These are phyloP conservation scores for Schwanniomyces occidentalis DNA, from an alignment of 805 yeast species.

Conservation along the genomic window DNA sequence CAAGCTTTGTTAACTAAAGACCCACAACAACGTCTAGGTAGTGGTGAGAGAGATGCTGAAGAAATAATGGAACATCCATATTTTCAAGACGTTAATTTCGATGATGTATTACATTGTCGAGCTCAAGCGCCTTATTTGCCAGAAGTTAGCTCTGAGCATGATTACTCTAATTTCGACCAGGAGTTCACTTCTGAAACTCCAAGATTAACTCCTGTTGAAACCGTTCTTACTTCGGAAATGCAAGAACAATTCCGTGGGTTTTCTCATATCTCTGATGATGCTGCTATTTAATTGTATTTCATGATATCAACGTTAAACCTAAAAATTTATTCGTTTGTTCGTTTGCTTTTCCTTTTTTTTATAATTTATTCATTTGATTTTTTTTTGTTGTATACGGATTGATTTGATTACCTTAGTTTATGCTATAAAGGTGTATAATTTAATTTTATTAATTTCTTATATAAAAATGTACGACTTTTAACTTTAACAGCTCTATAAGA, in stretches of 20 bases:
- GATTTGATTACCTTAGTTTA: no score
- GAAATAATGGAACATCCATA: conserved; percentile 97
- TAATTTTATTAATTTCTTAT: no score
- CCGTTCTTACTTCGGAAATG: conserved; percentile 78
- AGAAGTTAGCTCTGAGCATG: conserved; percentile 81
- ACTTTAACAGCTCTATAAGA: no score
- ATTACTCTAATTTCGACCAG: conserved; percentile 88
- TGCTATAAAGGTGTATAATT: no score
- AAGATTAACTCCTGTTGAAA: conserved; percentile 90
- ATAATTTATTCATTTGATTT: no score
- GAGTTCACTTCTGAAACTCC: conserved; percentile 96
- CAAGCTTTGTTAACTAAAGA: conserved; percentile 91
- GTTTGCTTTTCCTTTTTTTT: no score
- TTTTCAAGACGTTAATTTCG: conserved; percentile 86
- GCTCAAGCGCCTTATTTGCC: conserved; percentile 91
- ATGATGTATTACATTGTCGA: conserved; percentile 69
- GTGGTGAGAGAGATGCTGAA: conserved; percentile 83
- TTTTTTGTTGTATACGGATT: no score
- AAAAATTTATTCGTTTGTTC: background rate
- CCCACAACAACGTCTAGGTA: conserved; percentile 80
- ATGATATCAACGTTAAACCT: background rate
- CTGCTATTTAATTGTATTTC: conserved; percentile 25
- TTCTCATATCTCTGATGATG: conserved; percentile 76
- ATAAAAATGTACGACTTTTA: no score
- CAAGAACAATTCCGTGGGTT: conserved; percentile 98